Base-by-base conservation (phyloP, 305 asterid genomes). In the Fraxinus platypoda region DNA sequence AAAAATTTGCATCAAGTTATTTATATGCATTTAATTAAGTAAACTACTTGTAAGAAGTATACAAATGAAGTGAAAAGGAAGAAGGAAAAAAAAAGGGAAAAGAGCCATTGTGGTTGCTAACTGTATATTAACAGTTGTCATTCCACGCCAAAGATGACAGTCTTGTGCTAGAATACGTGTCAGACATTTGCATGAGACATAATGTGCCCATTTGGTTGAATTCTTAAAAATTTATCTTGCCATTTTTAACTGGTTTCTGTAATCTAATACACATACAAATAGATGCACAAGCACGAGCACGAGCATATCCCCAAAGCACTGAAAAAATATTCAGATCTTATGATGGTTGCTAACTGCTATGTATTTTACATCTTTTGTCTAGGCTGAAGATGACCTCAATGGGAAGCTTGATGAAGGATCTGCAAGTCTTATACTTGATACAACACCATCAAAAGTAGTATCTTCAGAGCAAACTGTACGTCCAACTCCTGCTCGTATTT, bases 391-490 rank as follows among this genome's bases (percentile, higher is more conserved):
- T 76, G 95, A 93, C 87, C 87, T 88, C 66, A 90, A 88, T 59
- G 97, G 97, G 82, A 96, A 94, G 90, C 94, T 94, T 87, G 99
- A 96, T 81, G 98, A 96, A 86, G 98, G 88, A 88, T 89, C 98
- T 81, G 94, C 98, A 15, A 87, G 87, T 86, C 89, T 94, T 84
- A 89, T 96, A 76, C 92, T 92, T 83, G 99, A 96, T 90, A 84
- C 93, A 76, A 86, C 97, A 33, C 98, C 99, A 72, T 96, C 99
- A 75, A 96, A 94, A 94, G 98, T 94, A 68, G 95, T 87, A 79
- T 94, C 97, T 83, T 87, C 94, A 1, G 99, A 94, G 91, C 90
- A 89, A 88, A 92, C 99, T n/a, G 99, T 95, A 91, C 76, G 95
- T 86, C 41, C 83, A 19, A 37, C 41, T 81, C 80, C 74, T 77